Evolutionary conservation across 306 rosid species (phyloP).

Genomic region (Canavalia ensiformis): DNA sequence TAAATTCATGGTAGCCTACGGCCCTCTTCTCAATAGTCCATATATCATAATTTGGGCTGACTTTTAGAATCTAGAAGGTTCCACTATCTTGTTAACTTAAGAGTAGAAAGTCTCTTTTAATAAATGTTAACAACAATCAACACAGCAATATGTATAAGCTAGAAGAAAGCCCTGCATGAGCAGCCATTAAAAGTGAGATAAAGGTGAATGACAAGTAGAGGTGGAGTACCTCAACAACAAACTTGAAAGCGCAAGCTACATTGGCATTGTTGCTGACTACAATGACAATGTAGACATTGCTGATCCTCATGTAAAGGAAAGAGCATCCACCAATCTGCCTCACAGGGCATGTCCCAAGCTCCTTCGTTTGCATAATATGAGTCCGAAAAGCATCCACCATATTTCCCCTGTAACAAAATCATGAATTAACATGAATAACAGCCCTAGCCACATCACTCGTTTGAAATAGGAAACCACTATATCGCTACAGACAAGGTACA

Average conservation of each 20-base stretch:
- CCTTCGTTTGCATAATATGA: conserved; percentile 94
- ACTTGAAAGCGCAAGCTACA: conserved; percentile 94
- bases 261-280: conserved; percentile 98
- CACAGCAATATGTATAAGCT: neutral
- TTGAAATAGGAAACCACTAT: neutral
- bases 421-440: conserved; percentile 27
- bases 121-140: neutral
- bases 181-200: neutral
- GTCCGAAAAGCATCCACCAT: conserved; percentile 95
- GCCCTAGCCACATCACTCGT: conserved; percentile 10
- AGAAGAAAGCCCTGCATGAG: neutral
- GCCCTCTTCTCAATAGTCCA: neutral
- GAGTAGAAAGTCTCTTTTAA: conserved; percentile 21
- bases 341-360: conserved; percentile 93
- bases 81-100: neutral
- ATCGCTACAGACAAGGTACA: neutral
- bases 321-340: conserved; percentile 93
- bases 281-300: conserved; percentile 92
- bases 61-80: neutral
- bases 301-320: conserved; percentile 91
- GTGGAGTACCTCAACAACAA: conserved; percentile 83
- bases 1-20: neutral
- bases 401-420: conserved; percentile 69
- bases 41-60: neutral
- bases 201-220: conserved; percentile 15